These are phyloP conservation scores for Venturia oleaginea DNA, from an alignment of 2,329 filamentous ascomycete species.

Conservation along the genomic window DNA sequence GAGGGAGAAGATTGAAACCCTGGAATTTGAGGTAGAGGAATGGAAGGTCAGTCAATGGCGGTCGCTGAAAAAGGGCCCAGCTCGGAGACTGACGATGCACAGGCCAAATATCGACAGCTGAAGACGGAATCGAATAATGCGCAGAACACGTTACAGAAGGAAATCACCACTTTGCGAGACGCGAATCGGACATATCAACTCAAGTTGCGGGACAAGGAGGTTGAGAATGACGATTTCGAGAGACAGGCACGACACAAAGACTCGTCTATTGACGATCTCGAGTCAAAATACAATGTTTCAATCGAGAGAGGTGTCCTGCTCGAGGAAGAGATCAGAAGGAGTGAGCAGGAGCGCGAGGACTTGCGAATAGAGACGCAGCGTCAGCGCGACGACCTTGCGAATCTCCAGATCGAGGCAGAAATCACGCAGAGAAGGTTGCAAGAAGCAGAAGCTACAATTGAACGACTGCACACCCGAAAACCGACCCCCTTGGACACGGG, in stretches of 20 bases:
- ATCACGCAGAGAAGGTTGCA: constrained; percentile 90
- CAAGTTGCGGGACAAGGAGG: constrained; percentile 86
- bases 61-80: background rate
- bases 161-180: constrained; percentile 86
- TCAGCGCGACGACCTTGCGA: constrained; percentile 80
- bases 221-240: constrained; percentile 97
- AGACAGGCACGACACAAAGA: constrained; percentile 91
- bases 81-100: constrained; percentile 13
- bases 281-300: constrained; percentile 91
- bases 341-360: constrained; percentile 83
- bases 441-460: constrained; percentile 49
- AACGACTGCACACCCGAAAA: constrained; percentile 42
- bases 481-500: constrained; percentile 41
- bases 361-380: constrained; percentile 87
- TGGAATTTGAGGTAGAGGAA: constrained; percentile 88
- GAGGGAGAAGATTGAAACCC: constrained; percentile 75
- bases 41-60: constrained; percentile 70
- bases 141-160: constrained; percentile 83
- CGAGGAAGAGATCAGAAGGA: constrained; percentile 86
- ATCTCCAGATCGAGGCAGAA: constrained; percentile 89
- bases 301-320: constrained; percentile 89
- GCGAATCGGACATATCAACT: constrained; percentile 72
- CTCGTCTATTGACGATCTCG: constrained; percentile 90
- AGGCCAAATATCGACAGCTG: constrained; percentile 94
- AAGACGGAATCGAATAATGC: constrained; percentile 79